A percentile compares a stretch with the other conserved stretches of the same genome.
Evolutionary conservation across 2,329 filamentous ascomycete species (phyloP).

Genomic region (Tolypocladium amazonense): DNA sequence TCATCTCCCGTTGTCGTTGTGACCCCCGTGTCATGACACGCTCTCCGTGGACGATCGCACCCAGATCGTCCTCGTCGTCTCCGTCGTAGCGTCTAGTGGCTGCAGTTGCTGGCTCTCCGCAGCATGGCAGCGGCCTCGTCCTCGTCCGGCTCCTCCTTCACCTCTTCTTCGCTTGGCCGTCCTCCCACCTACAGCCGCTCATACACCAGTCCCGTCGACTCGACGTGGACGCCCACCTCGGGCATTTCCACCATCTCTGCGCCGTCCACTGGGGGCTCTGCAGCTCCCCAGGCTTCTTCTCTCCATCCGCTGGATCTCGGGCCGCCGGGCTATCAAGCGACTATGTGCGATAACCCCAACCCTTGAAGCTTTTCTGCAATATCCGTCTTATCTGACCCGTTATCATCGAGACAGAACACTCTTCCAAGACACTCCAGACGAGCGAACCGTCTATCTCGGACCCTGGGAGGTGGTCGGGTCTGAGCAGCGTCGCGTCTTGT

Average conservation of each 20-base stretch:
- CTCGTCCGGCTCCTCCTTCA: slow-evolving; percentile 38
- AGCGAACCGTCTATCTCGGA: slow-evolving; percentile 40
- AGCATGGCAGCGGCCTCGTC: slow-evolving; percentile 28
- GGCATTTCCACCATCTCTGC: slow-evolving; percentile 32
- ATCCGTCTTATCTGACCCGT: slow-evolving; percentile 6
- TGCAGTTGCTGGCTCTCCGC: slow-evolving; percentile 3
- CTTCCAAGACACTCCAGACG: slow-evolving; percentile 37
- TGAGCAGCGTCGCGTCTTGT: slow-evolving; percentile 37
- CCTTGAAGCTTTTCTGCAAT: slow-evolving; percentile 3
- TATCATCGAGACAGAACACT: slow-evolving; percentile 26
- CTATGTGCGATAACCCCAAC: slow-evolving; percentile 28
- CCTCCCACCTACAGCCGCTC: slow-evolving; percentile 29
- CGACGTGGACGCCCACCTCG: slow-evolving; percentile 35
- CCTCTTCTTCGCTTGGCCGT: slow-evolving; percentile 32
- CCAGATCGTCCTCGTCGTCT: neutral
- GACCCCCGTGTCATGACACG: slow-evolving; percentile 5
- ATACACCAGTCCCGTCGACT: slow-evolving; percentile 31
- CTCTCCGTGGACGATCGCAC: neutral
- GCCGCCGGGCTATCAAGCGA: slow-evolving; percentile 42
- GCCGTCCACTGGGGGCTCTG: slow-evolving; percentile 24
- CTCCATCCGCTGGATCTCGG: slow-evolving; percentile 38
- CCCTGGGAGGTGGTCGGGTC: slow-evolving; percentile 40
- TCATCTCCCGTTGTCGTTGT: neutral
- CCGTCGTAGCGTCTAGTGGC: slow-evolving; percentile 1
- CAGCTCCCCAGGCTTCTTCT: slow-evolving; percentile 21